Evolutionary conservation across 2,329 filamentous ascomycete species (phyloP).

Genomic region (Stemphylium vesicarium): DNA sequence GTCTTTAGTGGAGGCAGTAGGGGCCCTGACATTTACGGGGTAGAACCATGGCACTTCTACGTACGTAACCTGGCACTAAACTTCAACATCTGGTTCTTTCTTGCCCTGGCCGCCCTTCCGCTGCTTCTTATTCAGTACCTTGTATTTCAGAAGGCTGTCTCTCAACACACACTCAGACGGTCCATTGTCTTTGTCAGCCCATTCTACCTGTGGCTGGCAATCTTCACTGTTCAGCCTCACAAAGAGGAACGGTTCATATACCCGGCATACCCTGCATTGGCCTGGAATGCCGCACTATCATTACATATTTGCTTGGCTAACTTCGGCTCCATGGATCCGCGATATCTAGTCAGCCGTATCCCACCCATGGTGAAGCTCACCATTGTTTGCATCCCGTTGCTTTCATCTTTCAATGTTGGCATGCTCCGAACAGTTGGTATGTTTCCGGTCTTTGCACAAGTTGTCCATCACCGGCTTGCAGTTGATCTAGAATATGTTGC

Average conservation of each 20-base stretch:
- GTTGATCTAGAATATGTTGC: not conserved
- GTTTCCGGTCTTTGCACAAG: not conserved
- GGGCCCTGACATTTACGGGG: constrained; percentile 92
- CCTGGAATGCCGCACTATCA: constrained; percentile 84
- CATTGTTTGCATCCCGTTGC: constrained; percentile 64
- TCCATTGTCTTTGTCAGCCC: constrained; percentile 80
- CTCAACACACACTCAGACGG: constrained; percentile 73
- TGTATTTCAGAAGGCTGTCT: constrained; percentile 65
- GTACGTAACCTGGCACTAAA: constrained; percentile 89
- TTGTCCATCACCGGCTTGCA: not conserved
- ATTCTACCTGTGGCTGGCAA: constrained; percentile 92
- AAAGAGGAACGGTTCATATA: constrained; percentile 99
- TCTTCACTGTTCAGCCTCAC: constrained; percentile 92
- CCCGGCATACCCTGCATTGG: constrained; percentile 88
- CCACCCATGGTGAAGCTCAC: constrained; percentile 75
- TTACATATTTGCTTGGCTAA: constrained; percentile 80
- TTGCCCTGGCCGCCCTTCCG: constrained; percentile 77
- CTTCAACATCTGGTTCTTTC: constrained; percentile 91
- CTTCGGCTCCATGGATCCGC: constrained; percentile 73
- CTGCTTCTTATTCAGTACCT: constrained; percentile 76
- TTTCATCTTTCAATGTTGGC: constrained; percentile 70
- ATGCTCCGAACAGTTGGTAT: constrained; percentile 70
- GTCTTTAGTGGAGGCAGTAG: constrained; percentile 78
- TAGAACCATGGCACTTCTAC: constrained; percentile 97
- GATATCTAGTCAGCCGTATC: constrained; percentile 71